phyloP scores from a whole-genome alignment of 2,329 filamentous ascomycete genomes.

The Fusarium mexicanum region DNA sequence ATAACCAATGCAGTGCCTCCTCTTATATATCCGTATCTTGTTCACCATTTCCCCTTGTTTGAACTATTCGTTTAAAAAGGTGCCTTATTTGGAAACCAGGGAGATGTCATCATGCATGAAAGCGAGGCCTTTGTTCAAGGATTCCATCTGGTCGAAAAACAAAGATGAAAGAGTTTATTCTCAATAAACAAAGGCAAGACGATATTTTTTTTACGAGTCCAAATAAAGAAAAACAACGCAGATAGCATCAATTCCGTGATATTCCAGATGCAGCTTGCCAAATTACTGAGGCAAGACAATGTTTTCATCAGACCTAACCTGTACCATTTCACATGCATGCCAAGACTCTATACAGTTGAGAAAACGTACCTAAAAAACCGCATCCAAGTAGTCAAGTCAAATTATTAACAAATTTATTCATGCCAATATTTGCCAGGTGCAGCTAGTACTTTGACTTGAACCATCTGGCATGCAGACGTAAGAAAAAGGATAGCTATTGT shows the following conservation, averaged over 20 bases:
- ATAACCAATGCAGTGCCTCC: neutral
- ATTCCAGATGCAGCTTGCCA: neutral
- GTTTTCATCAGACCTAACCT: constrained; percentile 1
- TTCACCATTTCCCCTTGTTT: neutral
- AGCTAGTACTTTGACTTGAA: neutral
- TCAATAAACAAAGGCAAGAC: neutral
- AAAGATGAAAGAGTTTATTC: neutral
- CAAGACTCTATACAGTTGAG: too few species aligned
- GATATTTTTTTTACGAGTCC: neutral
- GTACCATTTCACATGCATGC: neutral
- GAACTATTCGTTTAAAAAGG: neutral
- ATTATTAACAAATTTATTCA: neutral
- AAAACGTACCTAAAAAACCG: neutral
- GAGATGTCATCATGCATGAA: constrained; percentile 33
- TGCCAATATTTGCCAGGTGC: neutral
- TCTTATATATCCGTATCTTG: neutral
- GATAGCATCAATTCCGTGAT: neutral
- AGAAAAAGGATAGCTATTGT: neutral
- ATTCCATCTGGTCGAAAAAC: neutral
- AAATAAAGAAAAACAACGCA: neutral
- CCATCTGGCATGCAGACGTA: neutral
- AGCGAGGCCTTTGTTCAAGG: constrained; percentile 18
- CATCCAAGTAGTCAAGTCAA: neutral
- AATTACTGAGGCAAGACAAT: neutral
- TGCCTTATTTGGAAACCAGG: neutral